These are phyloP conservation scores for Catharanthus roseus DNA, from an alignment of 257 asterid species.

Conservation along the genomic window DNA sequence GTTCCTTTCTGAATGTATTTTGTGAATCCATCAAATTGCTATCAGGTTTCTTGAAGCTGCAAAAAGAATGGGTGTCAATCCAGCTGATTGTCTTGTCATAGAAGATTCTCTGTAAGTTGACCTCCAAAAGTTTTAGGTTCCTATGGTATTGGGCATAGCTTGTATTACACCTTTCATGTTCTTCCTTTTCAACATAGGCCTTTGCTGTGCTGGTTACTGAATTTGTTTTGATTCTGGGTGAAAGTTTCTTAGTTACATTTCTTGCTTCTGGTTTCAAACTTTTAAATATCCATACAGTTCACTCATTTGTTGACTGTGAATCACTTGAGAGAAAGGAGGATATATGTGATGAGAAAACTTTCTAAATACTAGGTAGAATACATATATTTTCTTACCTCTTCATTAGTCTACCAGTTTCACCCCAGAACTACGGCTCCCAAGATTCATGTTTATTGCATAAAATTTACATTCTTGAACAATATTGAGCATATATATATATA, in stretches of 20 bases:
- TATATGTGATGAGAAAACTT: background rate
- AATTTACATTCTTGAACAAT: background rate
- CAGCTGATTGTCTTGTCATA: conserved; percentile 68
- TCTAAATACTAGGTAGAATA: background rate
- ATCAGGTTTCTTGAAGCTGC: conserved; percentile 92
- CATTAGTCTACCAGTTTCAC: background rate
- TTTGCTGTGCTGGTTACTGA: background rate
- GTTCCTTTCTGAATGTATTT: conserved; percentile 12
- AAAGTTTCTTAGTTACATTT: background rate
- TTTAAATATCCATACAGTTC: background rate
- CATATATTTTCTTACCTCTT: background rate
- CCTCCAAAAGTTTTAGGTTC: background rate
- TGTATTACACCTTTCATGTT: background rate
- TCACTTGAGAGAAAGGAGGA: background rate
- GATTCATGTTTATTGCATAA: background rate
- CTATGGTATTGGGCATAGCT: background rate
- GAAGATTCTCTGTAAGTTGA: conserved; percentile 79
- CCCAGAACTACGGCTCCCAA: background rate
- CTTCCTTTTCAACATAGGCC: background rate
- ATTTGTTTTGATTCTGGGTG: background rate
- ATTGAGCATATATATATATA: background rate
- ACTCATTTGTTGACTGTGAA: background rate
- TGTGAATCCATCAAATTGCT: conserved; percentile 15
- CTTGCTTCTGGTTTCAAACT: background rate
- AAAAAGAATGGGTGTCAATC: conserved; percentile 58